Evolutionary conservation across 1,284 basidiomycete species (phyloP).

Genomic region (Ustilago esculenta): DNA sequence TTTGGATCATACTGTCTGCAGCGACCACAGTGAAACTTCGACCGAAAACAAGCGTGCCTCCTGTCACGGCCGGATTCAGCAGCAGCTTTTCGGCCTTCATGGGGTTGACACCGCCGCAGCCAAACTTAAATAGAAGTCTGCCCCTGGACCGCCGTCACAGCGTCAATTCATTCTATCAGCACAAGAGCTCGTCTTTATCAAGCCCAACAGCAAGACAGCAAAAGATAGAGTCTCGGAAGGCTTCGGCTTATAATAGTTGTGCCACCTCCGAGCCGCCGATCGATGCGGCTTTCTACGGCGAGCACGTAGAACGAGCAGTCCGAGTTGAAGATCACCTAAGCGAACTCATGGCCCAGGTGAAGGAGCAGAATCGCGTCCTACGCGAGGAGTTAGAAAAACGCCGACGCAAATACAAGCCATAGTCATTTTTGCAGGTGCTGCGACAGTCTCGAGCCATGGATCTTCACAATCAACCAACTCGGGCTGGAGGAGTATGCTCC

Average conservation of each 20-base stretch:
- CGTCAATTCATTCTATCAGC: neutral
- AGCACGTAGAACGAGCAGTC: too few relatives aligned
- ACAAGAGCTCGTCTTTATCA: too few relatives aligned
- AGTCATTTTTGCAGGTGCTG: too few relatives aligned
- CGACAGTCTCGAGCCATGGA: too few relatives aligned
- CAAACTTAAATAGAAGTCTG: too few relatives aligned
- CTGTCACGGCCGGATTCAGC: neutral
- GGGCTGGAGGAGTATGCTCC: too few relatives aligned
- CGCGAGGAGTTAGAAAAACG: slow-evolving; percentile 4
- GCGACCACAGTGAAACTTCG: neutral
- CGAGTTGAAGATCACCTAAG: slow-evolving; percentile 5
- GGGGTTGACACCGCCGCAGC: neutral
- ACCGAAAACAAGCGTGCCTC: neutral
- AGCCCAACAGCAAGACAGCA: too few relatives aligned
- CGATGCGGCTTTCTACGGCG: too few relatives aligned
- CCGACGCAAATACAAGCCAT: neutral
- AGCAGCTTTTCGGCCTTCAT: neutral
- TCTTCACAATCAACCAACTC: too few relatives aligned
- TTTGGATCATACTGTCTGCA: slow-evolving; percentile 21
- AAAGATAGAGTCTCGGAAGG: too few relatives aligned
- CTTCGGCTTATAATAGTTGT: too few relatives aligned
- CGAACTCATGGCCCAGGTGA: slow-evolving; percentile 2
- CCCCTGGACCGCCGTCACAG: neutral
- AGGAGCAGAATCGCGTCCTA: slow-evolving; percentile 13
- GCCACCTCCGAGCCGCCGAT: too few relatives aligned